These are phyloP conservation scores for Boletus barrowsii DNA, from an alignment of 768 basidiomycete species.

Conservation along the genomic window DNA sequence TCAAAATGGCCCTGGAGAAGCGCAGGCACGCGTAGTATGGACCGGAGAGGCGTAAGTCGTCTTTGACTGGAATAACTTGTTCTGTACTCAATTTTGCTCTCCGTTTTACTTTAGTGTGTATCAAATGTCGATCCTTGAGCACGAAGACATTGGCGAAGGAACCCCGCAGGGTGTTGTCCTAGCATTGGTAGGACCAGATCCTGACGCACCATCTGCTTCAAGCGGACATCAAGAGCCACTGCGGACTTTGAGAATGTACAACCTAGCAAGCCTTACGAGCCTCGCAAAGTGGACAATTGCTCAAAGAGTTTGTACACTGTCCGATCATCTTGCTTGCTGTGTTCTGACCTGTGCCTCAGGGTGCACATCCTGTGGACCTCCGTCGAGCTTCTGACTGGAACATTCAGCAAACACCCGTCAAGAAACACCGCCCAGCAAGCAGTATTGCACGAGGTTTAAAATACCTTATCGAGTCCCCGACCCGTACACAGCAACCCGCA, in stretches of 20 bases:
- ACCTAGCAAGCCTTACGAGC: constrained; percentile 67
- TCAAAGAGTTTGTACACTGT: constrained; percentile 49
- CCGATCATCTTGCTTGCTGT: not conserved
- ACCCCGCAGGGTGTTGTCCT: constrained; percentile 73
- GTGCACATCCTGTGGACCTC: constrained; percentile 58
- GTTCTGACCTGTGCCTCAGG: constrained; percentile 35
- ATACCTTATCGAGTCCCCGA: constrained; percentile 46
- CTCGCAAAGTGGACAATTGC: constrained; percentile 72
- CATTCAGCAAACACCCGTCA: constrained; percentile 43
- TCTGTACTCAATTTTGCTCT: not conserved
- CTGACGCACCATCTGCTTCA: constrained; percentile 39
- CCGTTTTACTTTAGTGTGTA: constrained; percentile 49
- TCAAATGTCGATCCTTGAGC: constrained; percentile 75
- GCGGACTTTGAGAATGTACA: constrained; percentile 77
- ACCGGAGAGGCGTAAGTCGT: constrained; percentile 66
- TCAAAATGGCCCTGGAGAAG: constrained; percentile 67
- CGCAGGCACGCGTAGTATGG: constrained; percentile 67
- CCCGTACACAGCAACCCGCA: constrained; percentile 25
- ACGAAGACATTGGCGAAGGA: constrained; percentile 52
- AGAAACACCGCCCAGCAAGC: constrained; percentile 49
- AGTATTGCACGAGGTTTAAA: constrained; percentile 65
- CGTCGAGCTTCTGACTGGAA: constrained; percentile 50
- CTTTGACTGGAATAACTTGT: not conserved
- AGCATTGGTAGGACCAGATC: constrained; percentile 65
- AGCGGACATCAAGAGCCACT: constrained; percentile 53